Evolutionary conservation across 2,329 filamentous ascomycete species (phyloP), one percentile per base, ranked within the genome.

Genomic region (Penicillium olsonii): DNA sequence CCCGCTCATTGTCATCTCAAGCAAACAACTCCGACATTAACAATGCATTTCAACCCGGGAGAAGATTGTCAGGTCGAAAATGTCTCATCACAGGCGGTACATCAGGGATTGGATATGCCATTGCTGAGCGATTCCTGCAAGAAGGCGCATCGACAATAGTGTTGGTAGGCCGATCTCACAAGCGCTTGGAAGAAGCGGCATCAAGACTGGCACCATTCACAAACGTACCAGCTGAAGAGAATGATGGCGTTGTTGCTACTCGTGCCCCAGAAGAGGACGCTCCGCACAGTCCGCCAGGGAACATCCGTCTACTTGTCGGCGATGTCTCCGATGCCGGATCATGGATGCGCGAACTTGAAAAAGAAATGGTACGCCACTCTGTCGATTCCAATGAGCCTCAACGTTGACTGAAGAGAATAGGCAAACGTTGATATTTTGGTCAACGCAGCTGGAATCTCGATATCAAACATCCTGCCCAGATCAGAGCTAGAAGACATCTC

Each of bases 391-490:
- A 17, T 2, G 1, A 14, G 26, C 2, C 8, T 1, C 3, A 1
- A 10, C 9, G 6, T 34, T 52, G 18, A 56, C 6, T n/a, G 12
- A 31, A 31, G n/a, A 9, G 2, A 42, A 10, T 26, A 74, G 70
- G 52, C 59, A 44, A 44, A 66, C 35, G 68, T 79, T 12, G 74
- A 81, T 61, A 75, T 92, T 24, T 79, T 95, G 1, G 79, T 95
- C 55, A 95, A 95, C 64, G 87, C 88, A 20, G 90, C 90, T 0
- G 91, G 90, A 9, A 76, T 91, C 18, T 78, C 85, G 0, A 84
- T 90, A 57, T 79, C 78, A 11, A 81, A 78, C 0, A 74, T 90
- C 1, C 77, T 94, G n/a, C 72, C 82, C 37, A 74, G 77, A 9
- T 83, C 81, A 1, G 61, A 69, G 0, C 64, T 78, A 0, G 66